These are phyloP conservation scores for Yarrowia yakushimensis DNA, from an alignment of 805 yeast species.

Conservation along the genomic window DNA sequence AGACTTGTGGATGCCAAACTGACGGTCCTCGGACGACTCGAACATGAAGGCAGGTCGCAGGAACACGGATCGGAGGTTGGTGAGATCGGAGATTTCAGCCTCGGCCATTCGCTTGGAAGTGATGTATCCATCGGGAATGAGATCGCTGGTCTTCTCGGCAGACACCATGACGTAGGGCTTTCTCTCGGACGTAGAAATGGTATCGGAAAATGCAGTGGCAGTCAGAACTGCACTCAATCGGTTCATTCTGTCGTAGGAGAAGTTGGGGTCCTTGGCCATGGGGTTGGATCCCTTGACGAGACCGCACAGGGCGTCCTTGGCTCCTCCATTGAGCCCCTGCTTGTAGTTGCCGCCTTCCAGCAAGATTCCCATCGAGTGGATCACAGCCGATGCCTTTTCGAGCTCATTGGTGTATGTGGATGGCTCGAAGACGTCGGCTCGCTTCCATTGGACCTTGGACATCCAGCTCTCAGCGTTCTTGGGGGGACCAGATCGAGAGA, in stretches of 20 bases:
- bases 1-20: slow-evolving; percentile 30
- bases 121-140: slow-evolving; percentile 68
- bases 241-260: slow-evolving; percentile 61
- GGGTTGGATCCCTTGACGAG: slow-evolving; percentile 57
- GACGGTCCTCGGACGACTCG: slow-evolving; percentile 44
- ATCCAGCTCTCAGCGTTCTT: slow-evolving; percentile 31
- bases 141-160: slow-evolving; percentile 69
- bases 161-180: slow-evolving; percentile 67
- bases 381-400: slow-evolving; percentile 57
- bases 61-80: slow-evolving; percentile 56
- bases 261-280: slow-evolving; percentile 38
- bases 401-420: slow-evolving; percentile 51
- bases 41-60: slow-evolving; percentile 83
- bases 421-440: slow-evolving; percentile 67
- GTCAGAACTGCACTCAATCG: slow-evolving; percentile 63
- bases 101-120: slow-evolving; percentile 78
- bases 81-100: slow-evolving; percentile 41
- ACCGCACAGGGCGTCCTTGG: slow-evolving; percentile 23
- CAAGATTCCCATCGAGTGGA: slow-evolving; percentile 77
- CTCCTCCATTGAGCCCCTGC: slow-evolving; percentile 36
- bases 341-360: slow-evolving; percentile 70
- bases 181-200: slow-evolving; percentile 23
- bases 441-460: slow-evolving; percentile 57
- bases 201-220: slow-evolving; percentile 51
- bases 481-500: slow-evolving; percentile 38